Conservation (phyloP, 345 rosid species). For the Populus davidiana region DNA sequence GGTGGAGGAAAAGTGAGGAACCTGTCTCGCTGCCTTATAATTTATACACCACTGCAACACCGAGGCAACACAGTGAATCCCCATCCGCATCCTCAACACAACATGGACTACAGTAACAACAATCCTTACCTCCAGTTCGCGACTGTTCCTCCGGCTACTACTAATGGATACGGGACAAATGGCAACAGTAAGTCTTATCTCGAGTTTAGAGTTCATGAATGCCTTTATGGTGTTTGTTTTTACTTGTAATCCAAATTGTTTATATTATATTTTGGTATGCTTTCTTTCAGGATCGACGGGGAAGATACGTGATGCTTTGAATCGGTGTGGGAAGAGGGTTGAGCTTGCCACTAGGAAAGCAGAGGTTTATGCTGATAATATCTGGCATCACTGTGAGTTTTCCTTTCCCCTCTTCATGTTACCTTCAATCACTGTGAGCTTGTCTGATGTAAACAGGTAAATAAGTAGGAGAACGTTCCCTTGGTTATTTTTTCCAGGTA, state of each 20-base stretch:
- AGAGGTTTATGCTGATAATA: slow-evolving; percentile 47
- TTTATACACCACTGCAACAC: not conserved
- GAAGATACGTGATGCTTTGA: slow-evolving; percentile 45
- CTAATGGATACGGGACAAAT: slow-evolving; percentile 20
- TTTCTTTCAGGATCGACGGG: slow-evolving; percentile 49
- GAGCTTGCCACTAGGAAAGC: slow-evolving; percentile 61
- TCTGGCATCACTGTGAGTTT: slow-evolving; percentile 58
- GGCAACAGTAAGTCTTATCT: slow-evolving; percentile 33
- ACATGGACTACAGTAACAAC: slow-evolving; percentile 14
- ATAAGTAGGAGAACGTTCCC: not conserved
- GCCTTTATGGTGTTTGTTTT: not conserved
- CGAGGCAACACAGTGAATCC: not conserved
- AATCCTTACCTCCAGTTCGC: slow-evolving; percentile 47
- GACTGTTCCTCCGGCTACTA: slow-evolving; percentile 17
- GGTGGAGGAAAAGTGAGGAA: not conserved
- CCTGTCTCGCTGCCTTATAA: not conserved
- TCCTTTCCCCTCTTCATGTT: not conserved
- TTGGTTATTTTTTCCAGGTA: not conserved
- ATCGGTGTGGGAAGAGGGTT: slow-evolving; percentile 55
- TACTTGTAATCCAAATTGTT: not conserved
- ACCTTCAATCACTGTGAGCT: not conserved
- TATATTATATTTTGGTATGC: not conserved
- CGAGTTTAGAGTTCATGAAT: not conserved
- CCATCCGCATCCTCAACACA: slow-evolving; percentile 1
- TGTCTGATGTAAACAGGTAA: not conserved